phyloP scores from a whole-genome alignment of 345 rosid species.

The Pistacia atlantica region DNA sequence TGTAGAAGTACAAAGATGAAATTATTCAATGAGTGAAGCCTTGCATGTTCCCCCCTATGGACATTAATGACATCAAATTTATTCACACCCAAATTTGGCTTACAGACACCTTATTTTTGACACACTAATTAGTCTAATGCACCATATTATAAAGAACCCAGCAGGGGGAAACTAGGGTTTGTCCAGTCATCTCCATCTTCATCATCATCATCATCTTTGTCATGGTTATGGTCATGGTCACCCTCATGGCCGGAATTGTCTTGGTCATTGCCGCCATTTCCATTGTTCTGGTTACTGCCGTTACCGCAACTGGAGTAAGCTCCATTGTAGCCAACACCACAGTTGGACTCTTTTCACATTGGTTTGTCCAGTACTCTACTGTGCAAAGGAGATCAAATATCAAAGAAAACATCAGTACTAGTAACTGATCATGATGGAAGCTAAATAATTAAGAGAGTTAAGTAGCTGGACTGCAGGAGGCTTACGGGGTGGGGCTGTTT shows the following conservation, averaged over 20 bases:
- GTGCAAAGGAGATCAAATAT: not conserved
- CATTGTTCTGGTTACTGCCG: not conserved
- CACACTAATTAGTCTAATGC: too few relatives aligned
- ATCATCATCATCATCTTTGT: too few relatives aligned
- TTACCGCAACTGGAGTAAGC: not conserved
- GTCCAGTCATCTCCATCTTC: not conserved
- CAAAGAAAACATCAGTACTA: not conserved
- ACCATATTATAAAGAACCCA: too few relatives aligned
- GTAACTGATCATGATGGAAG: too few relatives aligned
- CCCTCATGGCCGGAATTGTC: slow-evolving; percentile 8
- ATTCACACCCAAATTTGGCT: too few relatives aligned
- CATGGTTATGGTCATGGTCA: not conserved
- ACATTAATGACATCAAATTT: too few relatives aligned
- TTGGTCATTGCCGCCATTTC: slow-evolving; percentile 1
- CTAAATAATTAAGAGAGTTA: too few relatives aligned
- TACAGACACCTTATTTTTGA: too few relatives aligned
- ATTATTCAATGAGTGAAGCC: too few relatives aligned
- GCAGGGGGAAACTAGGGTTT: not conserved
- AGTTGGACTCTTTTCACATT: not conserved
- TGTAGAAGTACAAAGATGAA: too few relatives aligned
- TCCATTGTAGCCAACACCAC: not conserved
- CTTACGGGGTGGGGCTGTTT: slow-evolving; percentile 13
- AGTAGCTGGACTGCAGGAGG: too few relatives aligned
- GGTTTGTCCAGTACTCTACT: not conserved
- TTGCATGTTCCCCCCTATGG: too few relatives aligned